Evolutionary conservation across 2,329 filamentous ascomycete species (phyloP).

Genomic region (Boeremia lycopersici): DNA sequence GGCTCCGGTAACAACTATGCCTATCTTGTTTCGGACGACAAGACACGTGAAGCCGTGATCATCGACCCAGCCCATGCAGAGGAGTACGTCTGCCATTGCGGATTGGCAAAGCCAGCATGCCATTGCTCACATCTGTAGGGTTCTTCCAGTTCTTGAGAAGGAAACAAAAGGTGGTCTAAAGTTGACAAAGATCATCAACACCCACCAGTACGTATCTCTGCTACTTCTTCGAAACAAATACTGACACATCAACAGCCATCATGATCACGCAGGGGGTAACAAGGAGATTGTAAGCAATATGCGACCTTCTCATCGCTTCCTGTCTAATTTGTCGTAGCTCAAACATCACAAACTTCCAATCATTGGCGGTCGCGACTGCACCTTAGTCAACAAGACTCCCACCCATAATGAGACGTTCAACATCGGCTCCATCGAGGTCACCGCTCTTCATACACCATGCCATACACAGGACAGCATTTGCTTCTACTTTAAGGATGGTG

Average conservation of each 20-base stretch:
- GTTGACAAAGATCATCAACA: conserved; percentile 89
- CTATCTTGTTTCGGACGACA: conserved; percentile 64
- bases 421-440: conserved; percentile 82
- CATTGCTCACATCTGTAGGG: conserved; percentile 49
- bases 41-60: conserved; percentile 61
- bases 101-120: too few species aligned
- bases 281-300: conserved; percentile 67
- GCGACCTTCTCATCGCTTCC: background rate
- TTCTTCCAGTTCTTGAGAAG: conserved; percentile 71
- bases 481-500: conserved; percentile 84
- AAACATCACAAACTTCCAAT: conserved; percentile 71
- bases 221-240: background rate
- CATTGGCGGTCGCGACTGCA: conserved; percentile 87
- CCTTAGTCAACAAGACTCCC: conserved; percentile 78
- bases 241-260: conserved; percentile 67
- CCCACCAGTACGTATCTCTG: conserved; percentile 77
- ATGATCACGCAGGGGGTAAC: conserved; percentile 94
- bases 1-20: conserved; percentile 83
- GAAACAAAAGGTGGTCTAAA: conserved; percentile 78
- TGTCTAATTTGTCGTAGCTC: conserved; percentile 50
- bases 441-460: conserved; percentile 91
- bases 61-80: conserved; percentile 80
- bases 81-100: conserved; percentile 61
- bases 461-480: conserved; percentile 99
- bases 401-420: conserved; percentile 77